Percentiles rank a stretch among this genome's conserved stretches.
Evolutionary conservation across 495 filamentous ascomycete species (phyloP).

Genomic region (Penicillium riverlandense): DNA sequence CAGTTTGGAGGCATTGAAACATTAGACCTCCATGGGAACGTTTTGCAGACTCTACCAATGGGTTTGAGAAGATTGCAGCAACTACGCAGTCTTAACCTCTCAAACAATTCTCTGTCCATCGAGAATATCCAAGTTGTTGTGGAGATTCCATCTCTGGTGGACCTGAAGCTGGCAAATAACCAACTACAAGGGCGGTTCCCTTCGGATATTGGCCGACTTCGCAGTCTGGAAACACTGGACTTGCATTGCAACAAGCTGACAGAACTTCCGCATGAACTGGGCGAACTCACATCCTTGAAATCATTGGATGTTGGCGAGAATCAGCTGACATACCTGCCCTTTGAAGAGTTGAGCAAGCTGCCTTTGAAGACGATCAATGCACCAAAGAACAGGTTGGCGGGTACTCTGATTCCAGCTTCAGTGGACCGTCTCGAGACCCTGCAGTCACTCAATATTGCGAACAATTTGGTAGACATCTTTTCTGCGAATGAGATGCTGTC

Average conservation of each 20-base stretch:
- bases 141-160: slow-evolving; percentile 61
- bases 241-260: slow-evolving; percentile 74
- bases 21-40: slow-evolving; percentile 82
- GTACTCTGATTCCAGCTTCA: slow-evolving; percentile 57
- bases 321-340: slow-evolving; percentile 58
- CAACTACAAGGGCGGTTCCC: slow-evolving; percentile 58
- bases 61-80: slow-evolving; percentile 66
- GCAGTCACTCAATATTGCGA: slow-evolving; percentile 67
- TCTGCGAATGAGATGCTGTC: slow-evolving; percentile 41
- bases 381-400: slow-evolving; percentile 72
- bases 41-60: slow-evolving; percentile 60
- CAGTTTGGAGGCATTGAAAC: slow-evolving; percentile 80
- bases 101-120: slow-evolving; percentile 71
- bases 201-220: slow-evolving; percentile 48
- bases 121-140: slow-evolving; percentile 62
- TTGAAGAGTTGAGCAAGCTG: slow-evolving; percentile 55
- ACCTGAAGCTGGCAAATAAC: slow-evolving; percentile 80
- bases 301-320: slow-evolving; percentile 76
- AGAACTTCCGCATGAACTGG: slow-evolving; percentile 62
- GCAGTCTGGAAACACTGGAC: slow-evolving; percentile 70
- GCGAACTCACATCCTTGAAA: slow-evolving; percentile 56
- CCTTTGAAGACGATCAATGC: slow-evolving; percentile 67
- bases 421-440: slow-evolving; percentile 53
- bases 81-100: slow-evolving; percentile 76
- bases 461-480: slow-evolving; percentile 62